Evolutionary conservation across 2,329 filamentous ascomycete species (phyloP), one percentile per base, ranked within the genome.

Genomic region (Ampelomyces quisqualis): DNA sequence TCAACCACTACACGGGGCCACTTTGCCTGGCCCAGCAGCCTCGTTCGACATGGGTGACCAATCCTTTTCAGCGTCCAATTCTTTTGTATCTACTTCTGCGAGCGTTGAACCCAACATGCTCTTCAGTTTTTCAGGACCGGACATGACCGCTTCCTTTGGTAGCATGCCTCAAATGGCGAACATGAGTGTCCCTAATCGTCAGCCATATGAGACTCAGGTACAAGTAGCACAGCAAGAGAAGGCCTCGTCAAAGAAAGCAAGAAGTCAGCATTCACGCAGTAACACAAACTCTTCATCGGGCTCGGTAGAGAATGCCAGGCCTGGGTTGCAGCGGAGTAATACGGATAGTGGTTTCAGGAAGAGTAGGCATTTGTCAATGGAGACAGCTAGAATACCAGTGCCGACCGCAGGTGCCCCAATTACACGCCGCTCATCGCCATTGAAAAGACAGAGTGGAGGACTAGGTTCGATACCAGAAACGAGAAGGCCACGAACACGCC

Each of bases 41-140:
- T 58, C 62, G 2, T 64, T 63, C 35, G 56, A 53, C 21, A 41
- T 51, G 21, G 53, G 45, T 10, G 53, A 54, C 26, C 46, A 28
- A 10, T 47, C 47, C 6, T 43, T 26, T 28, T 65, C 59, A 28
- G 53, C 53, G 35, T 48, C 53, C 29, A 59, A 30, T 40, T 67
- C 65, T 6, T 69, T 68, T 34, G 49, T 62, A 13, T 58, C 66
- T 13, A 65, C 65, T 5, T 64, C 69, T 15, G 61, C 67, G 13
- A 67, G 69, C 20, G 73, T 77, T 7, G 68, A 78, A 48, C 74
- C 75, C 10, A 77, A 65, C 32, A 65, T 77, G 56, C 54, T 73
- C 3, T 70, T 72, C 45, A 72, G 71, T 47, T 72, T 72, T 38
- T 62, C 63, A 10, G 58, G 47, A 34, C 54, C 56, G 23, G 55